A percentile compares a stretch with the other conserved stretches of the same genome.
Evolutionary conservation across 176 grass and related monocot species (phyloP).

Genomic region (Carex kokanica): DNA sequence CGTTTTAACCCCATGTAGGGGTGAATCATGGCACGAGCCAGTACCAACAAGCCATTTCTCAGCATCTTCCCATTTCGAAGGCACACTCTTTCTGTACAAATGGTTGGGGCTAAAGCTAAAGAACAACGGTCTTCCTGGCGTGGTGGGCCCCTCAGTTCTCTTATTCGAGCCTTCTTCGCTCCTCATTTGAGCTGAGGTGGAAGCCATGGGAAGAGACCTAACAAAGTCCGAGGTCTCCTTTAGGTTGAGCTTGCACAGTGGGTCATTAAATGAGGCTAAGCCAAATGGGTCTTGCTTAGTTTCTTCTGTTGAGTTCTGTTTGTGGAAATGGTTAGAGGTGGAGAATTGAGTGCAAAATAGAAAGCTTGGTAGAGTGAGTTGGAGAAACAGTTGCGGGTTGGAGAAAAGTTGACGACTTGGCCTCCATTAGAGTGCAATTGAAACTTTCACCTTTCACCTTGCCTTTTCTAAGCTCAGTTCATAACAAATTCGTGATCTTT

Average conservation of each 20-base stretch:
- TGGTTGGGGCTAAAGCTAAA: slow-evolving; percentile 51
- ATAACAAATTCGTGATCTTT: background rate
- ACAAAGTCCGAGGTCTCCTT: slow-evolving; percentile 58
- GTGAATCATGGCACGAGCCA: slow-evolving; percentile 19
- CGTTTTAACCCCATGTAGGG: slow-evolving; percentile 38
- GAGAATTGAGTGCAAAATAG: background rate
- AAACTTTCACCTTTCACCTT: background rate
- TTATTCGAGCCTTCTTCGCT: slow-evolving; percentile 26
- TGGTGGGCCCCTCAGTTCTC: slow-evolving; percentile 44
- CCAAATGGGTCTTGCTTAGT: slow-evolving; percentile 39
- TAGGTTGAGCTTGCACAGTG: slow-evolving; percentile 46
- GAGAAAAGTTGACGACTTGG: slow-evolving; percentile 20
- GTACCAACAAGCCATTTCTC: slow-evolving; percentile 89
- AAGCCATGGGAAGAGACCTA: slow-evolving; percentile 46
- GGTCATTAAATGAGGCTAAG: slow-evolving; percentile 40
- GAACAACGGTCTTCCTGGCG: slow-evolving; percentile 52
- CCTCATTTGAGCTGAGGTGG: background rate
- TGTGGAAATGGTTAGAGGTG: background rate
- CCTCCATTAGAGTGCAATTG: background rate
- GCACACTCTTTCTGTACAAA: slow-evolving; percentile 46
- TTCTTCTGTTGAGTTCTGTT: slow-evolving; percentile 9
- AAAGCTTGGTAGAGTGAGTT: background rate
- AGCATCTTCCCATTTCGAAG: slow-evolving; percentile 98
- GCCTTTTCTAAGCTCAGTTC: background rate
- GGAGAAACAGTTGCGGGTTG: background rate